Conservation (phyloP, 2,329 filamentous ascomycete species). For the Sphaerulina populicola region DNA sequence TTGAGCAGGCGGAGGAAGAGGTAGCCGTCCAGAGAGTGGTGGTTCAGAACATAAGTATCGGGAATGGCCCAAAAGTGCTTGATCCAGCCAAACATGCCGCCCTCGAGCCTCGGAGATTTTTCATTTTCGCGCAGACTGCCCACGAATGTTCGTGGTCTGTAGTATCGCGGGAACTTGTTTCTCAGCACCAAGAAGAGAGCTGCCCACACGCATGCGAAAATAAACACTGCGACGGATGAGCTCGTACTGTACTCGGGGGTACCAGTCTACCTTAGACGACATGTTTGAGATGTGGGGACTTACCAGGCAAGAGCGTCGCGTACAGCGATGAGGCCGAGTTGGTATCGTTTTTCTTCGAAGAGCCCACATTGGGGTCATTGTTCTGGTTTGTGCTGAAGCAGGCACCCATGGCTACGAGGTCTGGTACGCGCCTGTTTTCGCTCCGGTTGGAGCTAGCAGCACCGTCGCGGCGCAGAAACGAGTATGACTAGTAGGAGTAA, state of each 20-base stretch:
- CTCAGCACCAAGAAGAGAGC: conserved; percentile 38
- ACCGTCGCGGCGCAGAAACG: not conserved
- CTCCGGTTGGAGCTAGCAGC: conserved; percentile 6
- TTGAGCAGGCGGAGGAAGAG: conserved; percentile 84
- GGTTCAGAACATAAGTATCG: conserved; percentile 75
- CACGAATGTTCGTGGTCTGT: conserved; percentile 40
- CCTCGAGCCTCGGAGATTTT: conserved; percentile 34
- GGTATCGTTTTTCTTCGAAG: conserved; percentile 12
- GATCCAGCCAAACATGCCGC: conserved; percentile 37
- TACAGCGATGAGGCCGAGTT: conserved; percentile 31
- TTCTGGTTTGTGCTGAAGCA: conserved; percentile 11
- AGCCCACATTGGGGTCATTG: conserved; percentile 26
- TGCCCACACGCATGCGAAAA: conserved; percentile 32
- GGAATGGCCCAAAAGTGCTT: conserved; percentile 46
- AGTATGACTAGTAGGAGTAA: not conserved
- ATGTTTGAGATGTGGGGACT: not conserved
- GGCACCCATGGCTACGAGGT: conserved; percentile 4
- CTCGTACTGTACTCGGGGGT: not conserved
- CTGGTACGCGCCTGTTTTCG: not conserved
- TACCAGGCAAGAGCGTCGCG: conserved; percentile 29
- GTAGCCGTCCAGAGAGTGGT: conserved; percentile 87
- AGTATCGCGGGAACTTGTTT: conserved; percentile 38
- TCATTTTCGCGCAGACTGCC: conserved; percentile 37
- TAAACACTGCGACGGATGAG: conserved; percentile 20
- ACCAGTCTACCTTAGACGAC: not conserved